Conservation (phyloP, 2,329 filamentous ascomycete species). For the Penicillium vulpinum region DNA sequence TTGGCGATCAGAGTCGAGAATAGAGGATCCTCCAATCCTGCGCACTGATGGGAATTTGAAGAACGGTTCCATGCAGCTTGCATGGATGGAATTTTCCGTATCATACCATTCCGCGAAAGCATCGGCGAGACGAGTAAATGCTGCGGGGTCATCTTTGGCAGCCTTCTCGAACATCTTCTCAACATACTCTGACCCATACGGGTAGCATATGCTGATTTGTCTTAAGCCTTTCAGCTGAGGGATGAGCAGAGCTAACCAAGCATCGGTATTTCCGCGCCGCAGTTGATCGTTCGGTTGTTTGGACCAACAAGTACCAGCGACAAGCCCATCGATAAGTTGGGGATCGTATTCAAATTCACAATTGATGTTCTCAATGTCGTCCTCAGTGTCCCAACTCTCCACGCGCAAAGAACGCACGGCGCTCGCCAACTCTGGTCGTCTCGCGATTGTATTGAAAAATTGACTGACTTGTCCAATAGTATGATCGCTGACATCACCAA, state of each 20-base stretch:
- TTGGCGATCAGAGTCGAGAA: not conserved
- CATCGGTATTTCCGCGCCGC: not conserved
- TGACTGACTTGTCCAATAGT: not conserved
- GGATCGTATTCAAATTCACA: not conserved
- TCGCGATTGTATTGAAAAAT: not conserved
- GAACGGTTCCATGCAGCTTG: slow-evolving; percentile 1
- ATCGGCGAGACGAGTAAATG: not conserved
- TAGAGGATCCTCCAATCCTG: not conserved
- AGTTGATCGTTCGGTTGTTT: not conserved
- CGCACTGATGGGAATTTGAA: slow-evolving; percentile 1
- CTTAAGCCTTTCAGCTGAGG: not conserved
- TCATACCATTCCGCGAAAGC: not conserved
- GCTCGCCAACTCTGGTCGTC: not conserved
- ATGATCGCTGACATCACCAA: not conserved
- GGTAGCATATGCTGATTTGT: not conserved
- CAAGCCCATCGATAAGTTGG: not conserved
- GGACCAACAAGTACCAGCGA: not conserved
- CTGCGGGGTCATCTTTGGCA: not conserved
- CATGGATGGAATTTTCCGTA: not conserved
- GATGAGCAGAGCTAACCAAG: slow-evolving; percentile 1
- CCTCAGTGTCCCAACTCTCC: not conserved
- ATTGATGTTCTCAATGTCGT: not conserved
- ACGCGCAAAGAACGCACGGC: not conserved
- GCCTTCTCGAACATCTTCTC: not conserved
- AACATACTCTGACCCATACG: not conserved